phyloP scores from a whole-genome alignment of 2,329 filamentous ascomycete species.

The Conoideocrella luteorostrata region DNA sequence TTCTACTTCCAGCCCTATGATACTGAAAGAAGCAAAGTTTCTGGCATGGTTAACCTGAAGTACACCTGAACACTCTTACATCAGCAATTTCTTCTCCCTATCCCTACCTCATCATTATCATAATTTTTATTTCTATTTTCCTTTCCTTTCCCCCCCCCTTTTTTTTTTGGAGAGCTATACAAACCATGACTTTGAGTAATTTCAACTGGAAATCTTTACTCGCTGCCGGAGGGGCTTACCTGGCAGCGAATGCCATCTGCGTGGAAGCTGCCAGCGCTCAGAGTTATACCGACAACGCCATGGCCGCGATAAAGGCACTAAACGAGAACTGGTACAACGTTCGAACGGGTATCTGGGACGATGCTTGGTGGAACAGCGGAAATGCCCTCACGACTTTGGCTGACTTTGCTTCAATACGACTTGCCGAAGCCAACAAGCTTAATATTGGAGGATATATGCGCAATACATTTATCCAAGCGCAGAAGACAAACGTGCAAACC shows the following conservation, averaged over 20 bases:
- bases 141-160: background rate
- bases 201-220: background rate
- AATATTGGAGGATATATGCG: constrained; percentile 33
- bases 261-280: constrained; percentile 13
- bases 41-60: too few relatives aligned
- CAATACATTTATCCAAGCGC: constrained; percentile 41
- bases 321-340: constrained; percentile 55
- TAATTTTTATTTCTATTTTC: background rate
- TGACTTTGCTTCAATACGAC: constrained; percentile 40
- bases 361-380: constrained; percentile 67
- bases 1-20: background rate
- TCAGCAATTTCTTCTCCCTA: background rate
- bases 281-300: constrained; percentile 27
- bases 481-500: constrained; percentile 30
- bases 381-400: constrained; percentile 59
- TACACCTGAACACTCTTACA: background rate
- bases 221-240: constrained; percentile 7
- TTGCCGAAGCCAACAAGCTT: constrained; percentile 27
- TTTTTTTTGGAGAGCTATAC: background rate
- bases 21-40: too few relatives aligned
- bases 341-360: constrained; percentile 55
- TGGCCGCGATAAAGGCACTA: constrained; percentile 34
- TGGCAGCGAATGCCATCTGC: background rate
- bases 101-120: background rate
- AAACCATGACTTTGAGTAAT: constrained; percentile 1